Conservation (phyloP, 2,329 filamentous ascomycete genomes). For the Ascochyta rabiei region DNA sequence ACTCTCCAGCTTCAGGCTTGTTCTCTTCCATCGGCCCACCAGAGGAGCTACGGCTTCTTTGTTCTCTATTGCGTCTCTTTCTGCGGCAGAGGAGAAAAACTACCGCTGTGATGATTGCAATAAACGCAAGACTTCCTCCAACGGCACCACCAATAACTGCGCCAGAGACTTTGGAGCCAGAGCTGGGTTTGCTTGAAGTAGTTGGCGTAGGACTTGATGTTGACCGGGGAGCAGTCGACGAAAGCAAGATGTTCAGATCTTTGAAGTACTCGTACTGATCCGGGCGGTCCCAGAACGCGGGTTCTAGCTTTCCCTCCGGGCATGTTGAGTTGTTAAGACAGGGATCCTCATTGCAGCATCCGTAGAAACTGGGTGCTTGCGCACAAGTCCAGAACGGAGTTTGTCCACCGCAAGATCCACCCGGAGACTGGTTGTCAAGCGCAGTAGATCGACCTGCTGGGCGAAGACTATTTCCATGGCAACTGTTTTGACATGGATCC, state of each 20-base stretch:
- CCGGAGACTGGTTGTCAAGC: constrained; percentile 34
- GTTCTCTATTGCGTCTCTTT: background rate
- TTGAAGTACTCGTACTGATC: constrained; percentile 23
- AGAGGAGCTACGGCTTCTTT: background rate
- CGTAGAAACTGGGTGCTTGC: constrained; percentile 37
- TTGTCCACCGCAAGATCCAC: constrained; percentile 33
- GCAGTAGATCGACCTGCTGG: constrained; percentile 38
- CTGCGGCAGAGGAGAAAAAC: constrained; percentile 9
- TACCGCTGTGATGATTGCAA: background rate
- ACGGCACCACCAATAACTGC: constrained; percentile 11
- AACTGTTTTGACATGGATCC: constrained; percentile 44
- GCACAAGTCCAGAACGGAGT: constrained; percentile 46
- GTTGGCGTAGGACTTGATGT: background rate
- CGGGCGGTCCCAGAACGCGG: constrained; percentile 21
- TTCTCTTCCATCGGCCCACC: background rate
- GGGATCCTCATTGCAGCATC: constrained; percentile 45
- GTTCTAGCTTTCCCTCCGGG: constrained; percentile 28
- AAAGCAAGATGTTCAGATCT: constrained; percentile 13
- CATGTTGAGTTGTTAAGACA: constrained; percentile 39
- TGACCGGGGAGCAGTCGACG: constrained; percentile 6
- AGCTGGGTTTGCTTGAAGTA: background rate
- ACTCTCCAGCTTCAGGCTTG: constrained; percentile 3
- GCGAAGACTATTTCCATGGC: constrained; percentile 34
- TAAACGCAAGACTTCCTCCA: background rate
- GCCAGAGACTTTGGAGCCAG: background rate